Percentiles rank a stretch among this genome's conserved stretches.
Conservation (phyloP, 768 basidiomycete species). For the Scleroderma bovista region DNA sequence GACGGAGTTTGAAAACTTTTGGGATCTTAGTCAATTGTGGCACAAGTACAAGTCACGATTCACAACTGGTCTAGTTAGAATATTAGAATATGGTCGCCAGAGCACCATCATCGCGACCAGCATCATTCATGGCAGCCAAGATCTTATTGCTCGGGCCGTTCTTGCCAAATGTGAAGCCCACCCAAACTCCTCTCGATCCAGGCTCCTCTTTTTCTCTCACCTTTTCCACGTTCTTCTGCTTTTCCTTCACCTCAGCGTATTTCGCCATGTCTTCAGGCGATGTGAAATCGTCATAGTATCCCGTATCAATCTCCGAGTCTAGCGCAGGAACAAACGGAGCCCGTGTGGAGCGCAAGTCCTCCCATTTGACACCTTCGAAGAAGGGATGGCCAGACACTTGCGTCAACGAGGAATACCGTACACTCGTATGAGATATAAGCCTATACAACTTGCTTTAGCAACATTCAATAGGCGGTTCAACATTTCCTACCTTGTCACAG, state of each 20-base stretch:
- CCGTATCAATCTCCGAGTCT: slow-evolving; percentile 91
- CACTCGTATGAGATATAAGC: slow-evolving; percentile 81
- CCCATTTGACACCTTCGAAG: slow-evolving; percentile 75
- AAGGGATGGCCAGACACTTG: slow-evolving; percentile 79
- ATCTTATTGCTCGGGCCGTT: slow-evolving; percentile 58
- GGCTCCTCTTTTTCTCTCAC: slow-evolving; percentile 85
- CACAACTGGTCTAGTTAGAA: background rate
- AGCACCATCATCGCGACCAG: slow-evolving; percentile 43
- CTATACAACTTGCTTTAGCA: slow-evolving; percentile 31
- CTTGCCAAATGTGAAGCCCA: slow-evolving; percentile 89
- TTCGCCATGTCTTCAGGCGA: slow-evolving; percentile 94
- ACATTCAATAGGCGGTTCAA: background rate
- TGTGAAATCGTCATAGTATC: slow-evolving; percentile 91
- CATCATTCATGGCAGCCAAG: slow-evolving; percentile 22
- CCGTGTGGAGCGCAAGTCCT: slow-evolving; percentile 62
- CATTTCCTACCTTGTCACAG: slow-evolving; percentile 66
- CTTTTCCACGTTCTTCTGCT: slow-evolving; percentile 88
- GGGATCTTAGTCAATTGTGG: background rate
- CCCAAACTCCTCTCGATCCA: slow-evolving; percentile 74
- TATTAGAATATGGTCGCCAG: slow-evolving; percentile 57
- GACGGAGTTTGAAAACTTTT: background rate
- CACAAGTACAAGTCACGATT: background rate
- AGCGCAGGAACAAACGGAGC: slow-evolving; percentile 94
- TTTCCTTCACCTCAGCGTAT: slow-evolving; percentile 97
- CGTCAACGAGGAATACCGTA: slow-evolving; percentile 68